These are phyloP conservation scores for Parastagonospora nodorum DNA, from an alignment of 2,329 filamentous ascomycete genomes.

Conservation along the genomic window DNA sequence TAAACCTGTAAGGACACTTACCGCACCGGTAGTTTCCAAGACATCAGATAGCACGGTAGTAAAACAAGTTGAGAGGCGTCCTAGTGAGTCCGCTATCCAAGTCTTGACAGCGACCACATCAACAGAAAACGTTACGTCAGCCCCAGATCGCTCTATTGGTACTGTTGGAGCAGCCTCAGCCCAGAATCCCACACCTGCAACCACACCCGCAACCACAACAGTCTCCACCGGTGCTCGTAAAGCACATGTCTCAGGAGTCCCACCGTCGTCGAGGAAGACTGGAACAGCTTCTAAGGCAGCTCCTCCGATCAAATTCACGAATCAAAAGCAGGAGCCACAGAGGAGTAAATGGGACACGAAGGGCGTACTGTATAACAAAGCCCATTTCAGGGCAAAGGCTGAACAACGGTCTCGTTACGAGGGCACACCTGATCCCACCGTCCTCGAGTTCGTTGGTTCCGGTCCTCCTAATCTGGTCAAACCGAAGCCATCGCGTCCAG, in stretches of 20 bases:
- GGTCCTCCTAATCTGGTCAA: conserved; percentile 10
- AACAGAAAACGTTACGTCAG: neutral
- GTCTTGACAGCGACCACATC: neutral
- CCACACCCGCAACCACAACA: neutral
- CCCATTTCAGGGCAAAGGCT: conserved; percentile 21
- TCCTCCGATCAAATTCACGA: conserved; percentile 29
- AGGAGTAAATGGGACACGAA: conserved; percentile 18
- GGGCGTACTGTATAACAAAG: conserved; percentile 18
- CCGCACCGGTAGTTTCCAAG: neutral
- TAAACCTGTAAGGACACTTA: neutral
- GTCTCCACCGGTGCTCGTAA: too few species aligned
- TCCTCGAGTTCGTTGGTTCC: conserved; percentile 31
- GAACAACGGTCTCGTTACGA: conserved; percentile 29
- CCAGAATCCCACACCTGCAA: neutral
- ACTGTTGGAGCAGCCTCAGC: neutral
- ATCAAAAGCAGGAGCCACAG: conserved; percentile 20
- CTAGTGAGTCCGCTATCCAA: neutral
- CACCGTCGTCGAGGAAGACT: neutral
- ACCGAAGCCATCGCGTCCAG: neutral
- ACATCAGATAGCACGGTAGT: neutral
- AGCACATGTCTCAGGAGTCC: neutral
- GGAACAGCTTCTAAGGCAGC: neutral
- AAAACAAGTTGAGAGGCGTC: neutral
- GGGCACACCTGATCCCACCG: conserved; percentile 27
- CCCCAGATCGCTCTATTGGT: too few species aligned